Evolutionary conservation across 2,329 filamentous ascomycete species (phyloP), one percentile per base, ranked within the genome.

Genomic region (Plenodomus lindquistii): DNA sequence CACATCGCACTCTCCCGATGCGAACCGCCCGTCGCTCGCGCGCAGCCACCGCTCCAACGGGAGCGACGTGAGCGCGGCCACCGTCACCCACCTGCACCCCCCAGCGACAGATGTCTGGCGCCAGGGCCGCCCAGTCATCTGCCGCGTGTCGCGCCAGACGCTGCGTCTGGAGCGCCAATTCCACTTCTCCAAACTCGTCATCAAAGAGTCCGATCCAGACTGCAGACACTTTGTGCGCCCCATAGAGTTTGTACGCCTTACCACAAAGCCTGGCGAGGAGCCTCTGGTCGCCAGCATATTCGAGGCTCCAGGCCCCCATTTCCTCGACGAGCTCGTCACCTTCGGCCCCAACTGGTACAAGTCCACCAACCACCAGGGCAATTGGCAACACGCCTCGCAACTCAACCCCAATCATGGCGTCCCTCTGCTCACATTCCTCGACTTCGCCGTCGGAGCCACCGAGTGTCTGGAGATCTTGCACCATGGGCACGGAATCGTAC

Each of bases 401-500:
- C 52, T 58, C 6, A 77, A 78, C 16, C 78, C 56, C 9, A 77
- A 78, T 16, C 78, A 82, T 16, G 81, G 84, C 31, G 85, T 94
- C 37, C 85, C 86, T 38, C 76, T 97, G 5, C 80, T 87, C 39
- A 79, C 84, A 15, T 97, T 97, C 63, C 80, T 97, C 21, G 88
- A 96, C 63, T 97, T 97, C 67, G 93, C 92, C 22, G 89, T 96
- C 49, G 92, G 92, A 19, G 89, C 92, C 1, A 84, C 88, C 5
- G 85, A 95, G 70, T 95, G 90, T 66, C 75, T 96, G 40, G 92
- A 97, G 71, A 85, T 95, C 39, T 76, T 97, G n/a, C 93, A 97
- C 63, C 91, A 97, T 72, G 86, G 88, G 8, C 84, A 93, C 48
- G 87, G 89, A 51, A 85, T 91, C 48, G 87, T 96, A 1, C 93